phyloP scores from a whole-genome alignment of 495 filamentous ascomycete species.

The Bathelium albidoporum region DNA sequence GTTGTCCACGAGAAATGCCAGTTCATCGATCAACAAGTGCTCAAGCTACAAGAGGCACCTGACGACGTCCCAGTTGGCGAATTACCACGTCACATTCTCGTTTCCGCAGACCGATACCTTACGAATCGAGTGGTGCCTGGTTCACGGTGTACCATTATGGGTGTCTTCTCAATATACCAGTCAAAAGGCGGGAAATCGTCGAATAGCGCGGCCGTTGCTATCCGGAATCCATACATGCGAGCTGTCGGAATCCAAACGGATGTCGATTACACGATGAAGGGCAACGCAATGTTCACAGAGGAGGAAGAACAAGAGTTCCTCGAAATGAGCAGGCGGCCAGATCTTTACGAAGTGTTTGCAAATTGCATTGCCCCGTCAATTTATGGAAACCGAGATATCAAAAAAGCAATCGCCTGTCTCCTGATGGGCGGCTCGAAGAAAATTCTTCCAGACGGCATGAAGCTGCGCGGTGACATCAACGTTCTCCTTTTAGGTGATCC shows the following conservation, averaged over 20 bases:
- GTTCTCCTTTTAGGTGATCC: conserved; percentile 95
- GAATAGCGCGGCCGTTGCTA: conserved; percentile 69
- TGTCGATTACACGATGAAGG: conserved; percentile 80
- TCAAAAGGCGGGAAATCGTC: conserved; percentile 74
- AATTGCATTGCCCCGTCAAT: conserved; percentile 95
- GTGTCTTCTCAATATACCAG: conserved; percentile 96
- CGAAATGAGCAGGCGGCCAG: conserved; percentile 80
- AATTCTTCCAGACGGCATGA: conserved; percentile 97
- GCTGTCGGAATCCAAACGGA: conserved; percentile 88
- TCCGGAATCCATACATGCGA: conserved; percentile 92
- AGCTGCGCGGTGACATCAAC: conserved; percentile 95
- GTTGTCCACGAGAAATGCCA: conserved; percentile 87
- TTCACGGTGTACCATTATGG: conserved; percentile 88
- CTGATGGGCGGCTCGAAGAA: conserved; percentile 96
- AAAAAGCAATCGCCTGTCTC: conserved; percentile 95
- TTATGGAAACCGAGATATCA: conserved; percentile 93
- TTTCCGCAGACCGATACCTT: conserved; percentile 90
- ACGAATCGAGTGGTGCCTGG: conserved; percentile 95
- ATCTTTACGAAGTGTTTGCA: conserved; percentile 83
- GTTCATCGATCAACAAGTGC: conserved; percentile 96
- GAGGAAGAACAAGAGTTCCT: conserved; percentile 97
- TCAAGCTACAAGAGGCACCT: conserved; percentile 96
- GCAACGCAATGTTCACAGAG: conserved; percentile 75
- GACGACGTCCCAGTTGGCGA: conserved; percentile 98
- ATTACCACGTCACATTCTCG: conserved; percentile 84